Evolutionary conservation across 768 basidiomycete genomes (phyloP), one percentile per base, ranked within the genome.

Genomic region (Zangia roseola): DNA sequence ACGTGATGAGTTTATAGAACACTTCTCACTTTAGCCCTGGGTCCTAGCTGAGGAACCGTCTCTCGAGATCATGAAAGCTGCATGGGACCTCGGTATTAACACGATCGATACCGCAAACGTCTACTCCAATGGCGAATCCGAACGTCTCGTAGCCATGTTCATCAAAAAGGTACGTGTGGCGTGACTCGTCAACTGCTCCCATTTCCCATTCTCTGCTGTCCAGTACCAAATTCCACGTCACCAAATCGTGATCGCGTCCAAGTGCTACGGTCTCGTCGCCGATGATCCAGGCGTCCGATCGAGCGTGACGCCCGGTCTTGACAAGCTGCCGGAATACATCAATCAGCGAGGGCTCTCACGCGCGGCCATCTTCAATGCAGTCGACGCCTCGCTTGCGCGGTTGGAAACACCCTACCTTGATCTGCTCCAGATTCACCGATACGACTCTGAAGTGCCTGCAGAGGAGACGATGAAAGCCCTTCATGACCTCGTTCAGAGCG

Each of bases 391-490:
- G 0, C 67, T 74, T 6, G 54, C 45, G 20, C 70, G 72, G 4
- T 59, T 75, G 20, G 52, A 62, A 17, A 75, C 72, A 2, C 21
- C 67, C n/a, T 71, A 71, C 53, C 47, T 73, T 35, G 72, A 73
- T 42, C 59, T 74, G 4, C 64, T 80, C 33, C 77, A 78, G 48
- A 71, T 77, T 30, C 78, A 79, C 41, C 57, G 69, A 10, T 75
- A 68, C 31, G 78, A 78, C 45, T 26, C 55, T 6, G 49, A 51
- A 0, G 68, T 71, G 0, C 64, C 77, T 5, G 48, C 65, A 0
- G 71, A 71, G 39, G 77, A 79, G 58, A 80, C 71, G 1, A 78
- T 78, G 77, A 71, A 73, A 40, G 78, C 76, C 1, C 62, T 79
- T 6, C 74, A 78, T 44, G 79, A 79, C 52, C 71, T 80, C 21